Evolutionary conservation across 495 filamentous ascomycete genomes (phyloP).

Genomic region (Trichoderma gamsii): DNA sequence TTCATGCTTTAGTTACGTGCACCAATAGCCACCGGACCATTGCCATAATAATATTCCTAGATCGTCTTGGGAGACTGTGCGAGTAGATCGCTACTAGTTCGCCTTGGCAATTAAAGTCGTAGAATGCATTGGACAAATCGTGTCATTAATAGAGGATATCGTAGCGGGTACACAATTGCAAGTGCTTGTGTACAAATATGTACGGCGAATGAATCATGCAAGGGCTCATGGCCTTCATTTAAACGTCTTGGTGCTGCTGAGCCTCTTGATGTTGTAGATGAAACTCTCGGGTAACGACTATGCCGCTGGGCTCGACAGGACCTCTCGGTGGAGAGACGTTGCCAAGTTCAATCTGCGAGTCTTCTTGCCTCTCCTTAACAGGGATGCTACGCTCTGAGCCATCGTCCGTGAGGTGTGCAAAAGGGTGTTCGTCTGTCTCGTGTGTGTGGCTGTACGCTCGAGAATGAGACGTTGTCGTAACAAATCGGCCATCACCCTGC

Average conservation of each 20-base stretch:
- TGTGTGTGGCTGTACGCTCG: background rate
- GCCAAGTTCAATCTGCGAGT: background rate
- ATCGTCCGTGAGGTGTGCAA: background rate
- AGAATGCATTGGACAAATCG: too few relatives aligned
- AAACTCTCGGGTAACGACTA: background rate
- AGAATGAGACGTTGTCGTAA: background rate
- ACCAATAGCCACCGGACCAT: too few relatives aligned
- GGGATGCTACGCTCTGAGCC: background rate
- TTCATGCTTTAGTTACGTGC: too few relatives aligned
- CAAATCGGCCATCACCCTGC: slow-evolving; percentile 1
- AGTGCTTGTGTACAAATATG: background rate
- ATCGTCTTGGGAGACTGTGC: too few relatives aligned
- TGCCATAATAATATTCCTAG: too few relatives aligned
- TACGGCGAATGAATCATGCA: background rate
- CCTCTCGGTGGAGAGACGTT: background rate
- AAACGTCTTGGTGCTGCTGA: background rate
- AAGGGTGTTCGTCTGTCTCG: background rate
- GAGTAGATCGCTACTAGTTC: too few relatives aligned
- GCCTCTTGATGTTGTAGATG: slow-evolving; percentile 3
- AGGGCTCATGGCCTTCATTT: background rate
- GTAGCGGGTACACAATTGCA: background rate
- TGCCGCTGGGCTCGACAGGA: background rate
- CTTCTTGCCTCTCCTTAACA: background rate
- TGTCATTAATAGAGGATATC: too few relatives aligned
- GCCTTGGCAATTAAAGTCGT: too few relatives aligned